phyloP scores from a whole-genome alignment of 1,139 yeast genomes.

The Suhomyces bolitotheri region DNA sequence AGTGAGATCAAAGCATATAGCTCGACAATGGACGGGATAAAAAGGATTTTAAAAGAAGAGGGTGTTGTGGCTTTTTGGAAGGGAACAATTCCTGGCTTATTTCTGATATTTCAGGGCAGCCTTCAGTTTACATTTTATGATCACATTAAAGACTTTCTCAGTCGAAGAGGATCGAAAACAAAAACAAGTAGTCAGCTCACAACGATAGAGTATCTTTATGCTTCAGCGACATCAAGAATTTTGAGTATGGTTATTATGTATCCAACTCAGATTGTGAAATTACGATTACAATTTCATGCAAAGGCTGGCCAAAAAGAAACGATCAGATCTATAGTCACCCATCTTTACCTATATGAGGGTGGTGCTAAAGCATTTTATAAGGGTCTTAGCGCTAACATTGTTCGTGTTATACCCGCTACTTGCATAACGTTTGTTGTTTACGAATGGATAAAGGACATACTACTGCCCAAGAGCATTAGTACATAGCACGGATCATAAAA shows the following conservation, averaged over 20 bases:
- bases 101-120: slow-evolving; percentile 88
- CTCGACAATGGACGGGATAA: slow-evolving; percentile 57
- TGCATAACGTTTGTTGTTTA: slow-evolving; percentile 69
- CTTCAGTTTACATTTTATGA: slow-evolving; percentile 86
- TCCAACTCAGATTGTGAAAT: slow-evolving; percentile 81
- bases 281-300: slow-evolving; percentile 67
- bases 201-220: slow-evolving; percentile 56
- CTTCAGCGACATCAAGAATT: slow-evolving; percentile 71
- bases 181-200: slow-evolving; percentile 30
- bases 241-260: slow-evolving; percentile 69
- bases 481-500: too few species aligned
- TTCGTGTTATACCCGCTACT: slow-evolving; percentile 73
- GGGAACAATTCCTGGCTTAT: slow-evolving; percentile 78
- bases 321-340: slow-evolving; percentile 22
- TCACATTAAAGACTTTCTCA: slow-evolving; percentile 50
- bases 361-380: slow-evolving; percentile 69
- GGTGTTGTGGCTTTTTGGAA: slow-evolving; percentile 77
- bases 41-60: slow-evolving; percentile 53
- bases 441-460: slow-evolving; percentile 42
- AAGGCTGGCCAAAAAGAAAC: slow-evolving; percentile 17
- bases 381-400: slow-evolving; percentile 63
- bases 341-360: slow-evolving; percentile 40
- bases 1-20: slow-evolving; percentile 52
- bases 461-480: too few species aligned
- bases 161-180: slow-evolving; percentile 6